Base-by-base conservation (phyloP, 176 grass and related monocot genomes). In the Tillandsia leiboldiana region DNA sequence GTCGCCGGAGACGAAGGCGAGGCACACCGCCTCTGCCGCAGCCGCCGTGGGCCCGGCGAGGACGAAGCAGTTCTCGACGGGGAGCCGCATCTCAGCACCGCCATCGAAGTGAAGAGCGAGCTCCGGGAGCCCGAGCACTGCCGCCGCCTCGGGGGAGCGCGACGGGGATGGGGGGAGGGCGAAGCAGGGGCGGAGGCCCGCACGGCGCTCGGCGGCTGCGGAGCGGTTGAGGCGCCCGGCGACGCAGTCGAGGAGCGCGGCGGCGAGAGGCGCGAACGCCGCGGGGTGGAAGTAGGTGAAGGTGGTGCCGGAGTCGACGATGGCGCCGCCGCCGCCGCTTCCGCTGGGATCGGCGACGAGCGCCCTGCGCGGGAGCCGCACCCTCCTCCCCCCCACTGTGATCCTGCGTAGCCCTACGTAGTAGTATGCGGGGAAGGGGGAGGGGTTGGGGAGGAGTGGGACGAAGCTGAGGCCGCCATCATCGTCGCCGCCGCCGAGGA, bases 271-370 rank as follows among this genome's bases (percentile, higher is more conserved):
- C 63, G 74, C 26, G 66, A 96, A 92, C 75, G 83, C 83, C 15
- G 75, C 56, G 3, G 86, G 76, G 48, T 91, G 83, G 3, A 92
- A 75, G 81, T 92, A 96, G 1, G 76, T 72, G 83, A 96, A 96
- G 5, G 92, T 96, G 9, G 92, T 87, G 74, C 92, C 88, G 23
- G 85, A 91, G 77, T 96, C 92, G 11, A 96, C 33, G 79, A 96
- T 96, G 27, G 86, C 70, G 70, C 92, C 92, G 6, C 92, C 90
- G 3, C 77, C 22, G 1, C 84, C 91, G 33, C 77, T 18, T 0
- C 84, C 91, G 3, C 10, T 70, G 12, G 76, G 17, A 2, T 28
- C 66, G 12, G 76, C 62, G 9, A 61, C 33, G 48, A 96, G 74
- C 13, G 81, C 78, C 11, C 67, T 71, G 47, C 33, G 1, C 23